A percentile compares a stretch with the other conserved stretches of the same genome.
phyloP scores from a whole-genome alignment of 2,329 filamentous ascomycete species.

The Falciphora oryzae region DNA sequence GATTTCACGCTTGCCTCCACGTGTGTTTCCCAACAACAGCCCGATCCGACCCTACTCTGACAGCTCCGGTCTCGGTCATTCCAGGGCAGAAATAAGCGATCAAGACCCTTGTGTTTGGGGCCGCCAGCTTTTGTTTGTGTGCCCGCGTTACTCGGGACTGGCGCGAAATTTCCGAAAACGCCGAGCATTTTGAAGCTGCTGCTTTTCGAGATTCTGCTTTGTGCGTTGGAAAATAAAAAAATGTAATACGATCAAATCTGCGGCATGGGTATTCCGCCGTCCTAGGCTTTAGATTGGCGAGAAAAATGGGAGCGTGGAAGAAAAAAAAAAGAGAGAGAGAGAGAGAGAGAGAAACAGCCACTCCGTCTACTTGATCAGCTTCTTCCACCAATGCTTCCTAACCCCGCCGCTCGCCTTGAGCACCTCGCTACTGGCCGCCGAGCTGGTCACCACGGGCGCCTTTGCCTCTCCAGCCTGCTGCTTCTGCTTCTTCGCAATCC shows the following conservation, averaged over 20 bases:
- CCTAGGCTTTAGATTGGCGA: neutral
- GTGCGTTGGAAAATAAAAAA: neutral
- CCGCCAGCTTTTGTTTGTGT: neutral
- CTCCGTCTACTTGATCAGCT: neutral
- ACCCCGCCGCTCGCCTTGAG: neutral
- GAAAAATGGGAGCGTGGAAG: neutral
- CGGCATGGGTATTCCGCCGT: neutral
- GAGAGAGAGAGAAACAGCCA: neutral
- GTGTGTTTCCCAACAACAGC: no score
- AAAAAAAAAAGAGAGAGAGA: no score
- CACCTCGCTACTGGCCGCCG: neutral
- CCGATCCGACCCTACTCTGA: neutral
- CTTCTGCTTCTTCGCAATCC: neutral
- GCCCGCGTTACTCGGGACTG: no score
- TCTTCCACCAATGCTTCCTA: neutral
- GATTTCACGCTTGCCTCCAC: no score
- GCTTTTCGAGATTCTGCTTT: no score
- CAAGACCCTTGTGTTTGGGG: no score
- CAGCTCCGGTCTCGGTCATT: neutral
- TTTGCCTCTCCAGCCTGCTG: neutral
- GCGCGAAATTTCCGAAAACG: no score
- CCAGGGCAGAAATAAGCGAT: neutral
- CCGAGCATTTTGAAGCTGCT: no score
- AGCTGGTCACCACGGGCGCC: neutral
- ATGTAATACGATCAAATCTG: neutral